Evolutionary conservation across 345 rosid species (phyloP).

Genomic region (Salix dunnii): DNA sequence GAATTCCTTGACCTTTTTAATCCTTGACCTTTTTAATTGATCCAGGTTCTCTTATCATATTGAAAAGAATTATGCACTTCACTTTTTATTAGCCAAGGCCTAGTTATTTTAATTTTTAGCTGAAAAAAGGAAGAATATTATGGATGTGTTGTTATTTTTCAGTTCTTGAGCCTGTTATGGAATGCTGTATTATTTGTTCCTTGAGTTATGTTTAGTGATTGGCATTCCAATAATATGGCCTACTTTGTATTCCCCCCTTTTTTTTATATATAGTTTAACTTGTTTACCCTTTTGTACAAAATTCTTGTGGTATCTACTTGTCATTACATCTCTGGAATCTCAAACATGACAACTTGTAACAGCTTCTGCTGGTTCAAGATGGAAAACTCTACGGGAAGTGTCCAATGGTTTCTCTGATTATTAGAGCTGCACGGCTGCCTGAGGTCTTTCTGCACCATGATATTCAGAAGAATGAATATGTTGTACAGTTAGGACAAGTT

Average conservation of each 20-base stretch:
- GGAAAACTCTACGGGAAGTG: conserved; percentile 91
- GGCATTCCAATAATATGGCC: not conserved
- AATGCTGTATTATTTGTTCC: not conserved
- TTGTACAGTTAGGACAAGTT: conserved; percentile 79
- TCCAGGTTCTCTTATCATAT: not conserved
- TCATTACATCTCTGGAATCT: conserved; percentile 6
- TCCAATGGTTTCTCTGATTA: conserved; percentile 61
- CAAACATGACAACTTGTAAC: conserved; percentile 26
- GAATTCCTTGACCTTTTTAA: not conserved
- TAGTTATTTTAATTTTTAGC: not conserved
- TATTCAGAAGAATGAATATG: conserved; percentile 64
- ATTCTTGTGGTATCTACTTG: not conserved
- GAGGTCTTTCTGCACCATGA: conserved; percentile 63
- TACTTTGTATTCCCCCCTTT: not conserved
- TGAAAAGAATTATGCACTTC: not conserved
- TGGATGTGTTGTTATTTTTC: not conserved
- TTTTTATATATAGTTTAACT: not conserved
- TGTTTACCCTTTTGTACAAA: conserved; percentile 5
- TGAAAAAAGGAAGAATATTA: not conserved
- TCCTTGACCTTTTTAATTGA: not conserved
- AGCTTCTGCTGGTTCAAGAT: conserved; percentile 95
- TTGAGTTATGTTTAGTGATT: not conserved
- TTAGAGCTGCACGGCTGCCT: conserved; percentile 65
- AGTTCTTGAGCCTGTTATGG: not conserved
- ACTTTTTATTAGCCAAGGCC: not conserved